phyloP scores from a whole-genome alignment of 2,329 filamentous ascomycete species.

The Seiridium cupressi region DNA sequence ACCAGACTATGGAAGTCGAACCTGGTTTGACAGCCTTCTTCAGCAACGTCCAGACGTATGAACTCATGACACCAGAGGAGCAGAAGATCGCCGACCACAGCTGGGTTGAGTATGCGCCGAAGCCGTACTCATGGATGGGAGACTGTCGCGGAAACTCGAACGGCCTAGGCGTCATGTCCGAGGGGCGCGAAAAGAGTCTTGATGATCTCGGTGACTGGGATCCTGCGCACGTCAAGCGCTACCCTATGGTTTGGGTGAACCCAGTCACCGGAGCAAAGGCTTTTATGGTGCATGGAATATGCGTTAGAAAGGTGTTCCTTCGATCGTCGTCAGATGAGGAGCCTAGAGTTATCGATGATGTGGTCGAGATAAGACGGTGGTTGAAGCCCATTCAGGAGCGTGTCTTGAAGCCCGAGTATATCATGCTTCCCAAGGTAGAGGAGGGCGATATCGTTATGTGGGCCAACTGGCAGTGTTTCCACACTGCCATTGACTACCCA shows the following conservation, averaged over 20 bases:
- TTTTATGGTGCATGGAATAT: conserved; percentile 41
- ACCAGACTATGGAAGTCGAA: conserved; percentile 37
- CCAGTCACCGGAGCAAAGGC: conserved; percentile 38
- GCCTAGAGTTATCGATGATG: conserved; percentile 33
- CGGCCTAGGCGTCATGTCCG: conserved; percentile 35
- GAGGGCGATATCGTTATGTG: conserved; percentile 44
- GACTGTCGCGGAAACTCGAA: conserved; percentile 36
- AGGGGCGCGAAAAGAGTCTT: conserved; percentile 35
- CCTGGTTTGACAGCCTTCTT: conserved; percentile 43
- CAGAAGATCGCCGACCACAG: conserved; percentile 37
- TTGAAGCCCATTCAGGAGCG: conserved; percentile 35
- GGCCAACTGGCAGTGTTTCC: conserved; percentile 41
- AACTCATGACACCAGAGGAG: conserved; percentile 39
- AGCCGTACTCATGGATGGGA: conserved; percentile 43
- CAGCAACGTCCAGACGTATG: conserved; percentile 39
- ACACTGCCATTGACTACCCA: conserved; percentile 42
- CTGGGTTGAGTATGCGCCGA: conserved; percentile 44
- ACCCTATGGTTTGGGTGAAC: conserved; percentile 47
- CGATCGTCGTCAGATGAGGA: conserved; percentile 29
- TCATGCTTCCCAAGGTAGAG: conserved; percentile 34
- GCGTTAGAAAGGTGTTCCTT: conserved; percentile 35
- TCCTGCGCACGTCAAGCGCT: conserved; percentile 33
- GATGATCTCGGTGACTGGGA: conserved; percentile 36
- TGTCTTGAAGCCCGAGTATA: conserved; percentile 39
- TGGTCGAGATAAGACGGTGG: conserved; percentile 33